These are phyloP conservation scores for Rubia tinctorum DNA, from an alignment of 305 asterid species.

Conservation along the genomic window DNA sequence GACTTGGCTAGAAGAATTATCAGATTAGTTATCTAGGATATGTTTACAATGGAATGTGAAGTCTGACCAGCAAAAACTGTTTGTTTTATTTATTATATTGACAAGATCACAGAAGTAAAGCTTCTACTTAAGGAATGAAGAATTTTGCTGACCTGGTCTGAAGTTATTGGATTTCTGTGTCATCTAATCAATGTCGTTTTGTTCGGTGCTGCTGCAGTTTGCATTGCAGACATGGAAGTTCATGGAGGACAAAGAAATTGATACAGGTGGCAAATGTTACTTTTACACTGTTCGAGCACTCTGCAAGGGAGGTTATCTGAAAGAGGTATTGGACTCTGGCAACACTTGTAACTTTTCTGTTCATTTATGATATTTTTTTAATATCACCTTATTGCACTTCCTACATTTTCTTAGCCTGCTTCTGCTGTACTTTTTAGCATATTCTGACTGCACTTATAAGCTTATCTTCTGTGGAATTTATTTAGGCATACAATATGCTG, in stretches of 20 bases:
- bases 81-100: neutral
- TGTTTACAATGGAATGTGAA: neutral
- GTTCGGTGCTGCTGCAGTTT: slow-evolving; percentile 49
- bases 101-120: no score
- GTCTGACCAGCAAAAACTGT: neutral
- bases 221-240: slow-evolving; percentile 69
- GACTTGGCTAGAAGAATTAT: neutral
- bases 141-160: neutral
- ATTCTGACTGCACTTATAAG: slow-evolving; percentile 1
- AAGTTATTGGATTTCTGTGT: slow-evolving; percentile 12
- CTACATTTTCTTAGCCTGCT: neutral
- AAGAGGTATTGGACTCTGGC: slow-evolving; percentile 47
- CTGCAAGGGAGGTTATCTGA: slow-evolving; percentile 72
- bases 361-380: neutral
- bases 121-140: neutral
- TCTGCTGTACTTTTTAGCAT: slow-evolving; percentile 18
- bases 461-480: slow-evolving; percentile 18
- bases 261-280: slow-evolving; percentile 45
- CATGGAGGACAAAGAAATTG: slow-evolving; percentile 62
- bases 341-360: neutral
- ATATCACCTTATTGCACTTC: neutral
- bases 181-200: slow-evolving; percentile 12
- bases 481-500: slow-evolving; percentile 65
- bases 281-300: slow-evolving; percentile 58
- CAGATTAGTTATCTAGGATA: neutral